Conservation (phyloP, 2,329 filamentous ascomycete genomes). For the Xylaria digitata region DNA sequence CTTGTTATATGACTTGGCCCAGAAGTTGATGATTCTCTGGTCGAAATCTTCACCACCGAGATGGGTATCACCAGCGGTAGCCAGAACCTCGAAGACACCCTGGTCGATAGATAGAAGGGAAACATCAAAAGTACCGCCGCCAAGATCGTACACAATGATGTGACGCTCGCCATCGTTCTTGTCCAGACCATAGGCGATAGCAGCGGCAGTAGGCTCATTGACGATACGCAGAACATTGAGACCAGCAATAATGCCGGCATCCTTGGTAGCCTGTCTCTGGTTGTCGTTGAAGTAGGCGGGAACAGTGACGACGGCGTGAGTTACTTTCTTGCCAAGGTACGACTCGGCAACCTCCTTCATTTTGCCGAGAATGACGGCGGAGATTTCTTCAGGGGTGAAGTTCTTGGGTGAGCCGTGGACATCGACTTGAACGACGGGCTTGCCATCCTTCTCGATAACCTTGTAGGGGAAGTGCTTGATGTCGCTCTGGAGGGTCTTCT, state of each 20-base stretch:
- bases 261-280: conserved; percentile 96
- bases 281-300: conserved; percentile 99
- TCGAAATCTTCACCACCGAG: conserved; percentile 99
- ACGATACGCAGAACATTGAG: conserved; percentile 96
- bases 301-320: conserved; percentile 91
- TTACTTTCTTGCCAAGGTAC: conserved; percentile 84
- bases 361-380: conserved; percentile 83
- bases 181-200: conserved; percentile 93
- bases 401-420: conserved; percentile 73
- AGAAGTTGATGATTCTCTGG: conserved; percentile 95
- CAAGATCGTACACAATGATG: conserved; percentile 93
- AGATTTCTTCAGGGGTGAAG: conserved; percentile 84
- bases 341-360: conserved; percentile 86
- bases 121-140: conserved; percentile 95
- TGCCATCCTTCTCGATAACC: conserved; percentile 88
- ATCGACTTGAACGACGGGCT: conserved; percentile 84
- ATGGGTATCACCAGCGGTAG: conserved; percentile 96
- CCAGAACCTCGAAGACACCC: conserved; percentile 93
- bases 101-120: conserved; percentile 91
- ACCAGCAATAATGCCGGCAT: conserved; percentile 90
- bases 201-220: conserved; percentile 95
- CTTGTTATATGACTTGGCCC: conserved; percentile 99
- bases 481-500: conserved; percentile 90
- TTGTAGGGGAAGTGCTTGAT: conserved; percentile 99
- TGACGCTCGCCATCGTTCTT: conserved; percentile 86